Base-by-base conservation (phyloP, 257 asterid genomes). In the Forsythia suspensa region DNA sequence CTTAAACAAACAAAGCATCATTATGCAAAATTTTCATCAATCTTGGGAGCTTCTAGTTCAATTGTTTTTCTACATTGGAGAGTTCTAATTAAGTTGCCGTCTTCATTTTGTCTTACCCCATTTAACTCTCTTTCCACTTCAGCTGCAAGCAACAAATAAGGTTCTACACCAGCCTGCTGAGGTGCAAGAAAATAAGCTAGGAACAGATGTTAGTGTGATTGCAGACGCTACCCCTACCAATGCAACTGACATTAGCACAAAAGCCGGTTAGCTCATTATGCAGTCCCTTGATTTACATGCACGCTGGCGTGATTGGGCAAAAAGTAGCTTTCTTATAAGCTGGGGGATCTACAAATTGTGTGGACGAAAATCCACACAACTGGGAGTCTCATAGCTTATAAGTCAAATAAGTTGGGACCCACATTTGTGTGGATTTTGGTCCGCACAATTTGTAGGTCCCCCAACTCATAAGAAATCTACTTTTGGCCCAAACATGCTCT, bases 101-200 rank as follows among this genome's bases (percentile, higher is more conserved):
- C 76, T 11, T 61, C 29, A 44, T 73, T n/a, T 78, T 77, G 34
- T 73, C 74, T 48, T 1, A 4, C 9, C 24, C 75, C 76, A 40
- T 61, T 41, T n/a, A 8, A 61, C 70, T 3, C 43, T 77, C 37
- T 79, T 74, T 40, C 77, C 72, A 71, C 57, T 81, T 80, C 88
- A 91, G 92, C 65, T 79, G 82, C 88, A 82, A 83, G 81, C 88
- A 65, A 77, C 87, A 36, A 82, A 74, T 3, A 84, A 84, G 71
- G 85, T 66, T 74, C 66, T 79, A 75, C 82, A 81, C 18, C 83
- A 82, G 66, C 51, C 91, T 36, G 79, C 80, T 1, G 61, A 68
- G 8, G 71, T 66, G 39, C 83, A 79, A 83, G 88, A 85, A 57
- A 85, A 79, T 34, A 86, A 81, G 72, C 83, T 73, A 63, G 80